Percentiles rank a stretch among this genome's conserved stretches.
Conservation (phyloP, 176 grass and related monocot species). For the Rhynchospora breviuscula region DNA sequence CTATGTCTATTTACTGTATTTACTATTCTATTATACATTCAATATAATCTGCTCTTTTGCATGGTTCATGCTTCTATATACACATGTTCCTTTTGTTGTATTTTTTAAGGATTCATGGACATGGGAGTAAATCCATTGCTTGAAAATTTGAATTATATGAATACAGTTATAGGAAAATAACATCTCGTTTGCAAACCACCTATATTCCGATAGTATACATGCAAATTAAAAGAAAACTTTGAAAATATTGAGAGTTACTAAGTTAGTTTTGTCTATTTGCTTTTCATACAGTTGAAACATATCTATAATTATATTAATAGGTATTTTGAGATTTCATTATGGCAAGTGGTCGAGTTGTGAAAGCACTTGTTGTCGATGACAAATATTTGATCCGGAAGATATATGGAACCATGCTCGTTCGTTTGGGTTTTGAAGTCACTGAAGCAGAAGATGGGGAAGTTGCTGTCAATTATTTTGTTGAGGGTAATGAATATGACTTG, state of each 20-base stretch:
- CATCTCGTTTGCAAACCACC: not conserved
- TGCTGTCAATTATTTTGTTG: constrained; percentile 1
- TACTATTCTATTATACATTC: not conserved
- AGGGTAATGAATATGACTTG: constrained; percentile 4
- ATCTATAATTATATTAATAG: not conserved
- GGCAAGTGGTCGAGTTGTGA: constrained; percentile 1
- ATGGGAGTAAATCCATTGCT: not conserved
- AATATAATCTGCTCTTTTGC: not conserved
- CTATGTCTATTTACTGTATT: not conserved
- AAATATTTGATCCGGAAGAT: not conserved
- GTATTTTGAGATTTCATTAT: not conserved
- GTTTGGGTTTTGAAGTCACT: not conserved
- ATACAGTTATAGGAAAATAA: not conserved
- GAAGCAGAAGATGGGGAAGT: constrained; percentile 13
- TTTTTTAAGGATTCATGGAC: not conserved
- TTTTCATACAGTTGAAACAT: not conserved
- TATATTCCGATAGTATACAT: not conserved
- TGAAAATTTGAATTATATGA: not conserved
- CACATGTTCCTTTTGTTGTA: not conserved
- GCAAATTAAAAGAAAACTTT: not conserved
- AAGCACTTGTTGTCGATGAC: not conserved
- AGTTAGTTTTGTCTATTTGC: not conserved
- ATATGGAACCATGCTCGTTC: not conserved
- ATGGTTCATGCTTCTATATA: not conserved
- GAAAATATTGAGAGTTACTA: no score